Conservation (phyloP, 2,329 filamentous ascomycete genomes). For the Blumeriella jaapii region DNA sequence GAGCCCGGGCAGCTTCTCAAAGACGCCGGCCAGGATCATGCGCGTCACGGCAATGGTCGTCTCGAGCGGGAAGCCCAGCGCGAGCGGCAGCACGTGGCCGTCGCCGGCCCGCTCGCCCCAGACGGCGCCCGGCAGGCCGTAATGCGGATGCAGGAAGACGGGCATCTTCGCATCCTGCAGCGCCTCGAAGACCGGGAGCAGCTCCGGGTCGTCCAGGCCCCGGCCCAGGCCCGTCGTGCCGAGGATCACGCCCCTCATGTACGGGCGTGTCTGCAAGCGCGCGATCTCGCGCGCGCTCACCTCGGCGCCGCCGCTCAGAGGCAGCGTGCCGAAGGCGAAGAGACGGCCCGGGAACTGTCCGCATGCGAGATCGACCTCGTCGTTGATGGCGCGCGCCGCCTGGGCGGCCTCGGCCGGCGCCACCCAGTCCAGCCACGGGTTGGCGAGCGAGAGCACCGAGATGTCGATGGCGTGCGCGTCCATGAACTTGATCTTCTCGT, state of each 20-base stretch:
- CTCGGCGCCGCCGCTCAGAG: slow-evolving; percentile 54
- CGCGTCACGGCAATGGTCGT: slow-evolving; percentile 82
- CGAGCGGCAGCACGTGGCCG: slow-evolving; percentile 77
- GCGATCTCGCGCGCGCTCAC: slow-evolving; percentile 54
- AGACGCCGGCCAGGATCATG: slow-evolving; percentile 80
- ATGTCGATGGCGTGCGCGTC: slow-evolving; percentile 68
- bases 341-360: slow-evolving; percentile 51
- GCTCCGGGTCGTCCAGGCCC: slow-evolving; percentile 64
- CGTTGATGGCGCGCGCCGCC: slow-evolving; percentile 60
- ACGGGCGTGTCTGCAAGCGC: slow-evolving; percentile 47
- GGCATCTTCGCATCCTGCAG: slow-evolving; percentile 53
- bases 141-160: slow-evolving; percentile 85
- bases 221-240: slow-evolving; percentile 72
- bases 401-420: slow-evolving; percentile 44
- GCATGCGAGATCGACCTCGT: slow-evolving; percentile 67
- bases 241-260: slow-evolving; percentile 77
- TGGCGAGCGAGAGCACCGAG: slow-evolving; percentile 80
- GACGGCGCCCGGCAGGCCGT: slow-evolving; percentile 70
- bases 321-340: slow-evolving; percentile 75
- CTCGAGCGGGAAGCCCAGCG: slow-evolving; percentile 81
- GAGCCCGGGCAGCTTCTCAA: slow-evolving; percentile 60
- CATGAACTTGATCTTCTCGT: slow-evolving; percentile 80
- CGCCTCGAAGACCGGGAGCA: slow-evolving; percentile 62
- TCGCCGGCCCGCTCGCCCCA: slow-evolving; percentile 61
- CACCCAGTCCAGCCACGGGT: slow-evolving; percentile 89